Evolutionary conservation across 257 asterid genomes (phyloP).

Genomic region (Solanum ossicruentum): DNA sequence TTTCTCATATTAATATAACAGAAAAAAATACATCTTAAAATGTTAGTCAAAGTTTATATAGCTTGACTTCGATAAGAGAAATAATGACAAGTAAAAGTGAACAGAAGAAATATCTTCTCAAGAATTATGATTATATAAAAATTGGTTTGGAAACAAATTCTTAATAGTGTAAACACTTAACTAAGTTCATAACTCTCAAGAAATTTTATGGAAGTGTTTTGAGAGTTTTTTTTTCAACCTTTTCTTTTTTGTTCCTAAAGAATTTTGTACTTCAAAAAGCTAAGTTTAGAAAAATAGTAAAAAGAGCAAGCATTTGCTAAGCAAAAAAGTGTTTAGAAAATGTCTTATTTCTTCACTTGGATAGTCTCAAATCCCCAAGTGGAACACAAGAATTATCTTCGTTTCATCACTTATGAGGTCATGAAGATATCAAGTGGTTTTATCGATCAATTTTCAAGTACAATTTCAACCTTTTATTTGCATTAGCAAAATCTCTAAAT

Average conservation of each 20-base stretch:
- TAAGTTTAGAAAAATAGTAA: neutral
- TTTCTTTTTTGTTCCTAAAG: neutral
- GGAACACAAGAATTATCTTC: neutral
- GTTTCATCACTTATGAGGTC: neutral
- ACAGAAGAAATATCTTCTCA: neutral
- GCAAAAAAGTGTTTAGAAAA: neutral
- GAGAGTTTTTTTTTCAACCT: neutral
- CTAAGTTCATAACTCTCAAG: neutral
- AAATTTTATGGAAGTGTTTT: neutral
- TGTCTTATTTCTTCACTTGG: neutral
- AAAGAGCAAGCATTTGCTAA: neutral
- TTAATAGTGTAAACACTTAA: neutral
- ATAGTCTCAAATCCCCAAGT: neutral
- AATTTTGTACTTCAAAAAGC: neutral
- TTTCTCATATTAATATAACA: too few species aligned
- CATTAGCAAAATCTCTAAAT: neutral
- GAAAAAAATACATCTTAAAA: too few species aligned
- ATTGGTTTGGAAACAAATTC: neutral
- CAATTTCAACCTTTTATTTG: neutral
- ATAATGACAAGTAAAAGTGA: too few species aligned
- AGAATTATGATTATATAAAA: neutral
- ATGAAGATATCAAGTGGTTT: neutral
- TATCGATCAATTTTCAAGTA: neutral
- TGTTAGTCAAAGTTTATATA: too few species aligned
- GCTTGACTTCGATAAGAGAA: too few species aligned